Conservation (phyloP, 306 rosid genomes). For the Lathyrus sativus region DNA sequence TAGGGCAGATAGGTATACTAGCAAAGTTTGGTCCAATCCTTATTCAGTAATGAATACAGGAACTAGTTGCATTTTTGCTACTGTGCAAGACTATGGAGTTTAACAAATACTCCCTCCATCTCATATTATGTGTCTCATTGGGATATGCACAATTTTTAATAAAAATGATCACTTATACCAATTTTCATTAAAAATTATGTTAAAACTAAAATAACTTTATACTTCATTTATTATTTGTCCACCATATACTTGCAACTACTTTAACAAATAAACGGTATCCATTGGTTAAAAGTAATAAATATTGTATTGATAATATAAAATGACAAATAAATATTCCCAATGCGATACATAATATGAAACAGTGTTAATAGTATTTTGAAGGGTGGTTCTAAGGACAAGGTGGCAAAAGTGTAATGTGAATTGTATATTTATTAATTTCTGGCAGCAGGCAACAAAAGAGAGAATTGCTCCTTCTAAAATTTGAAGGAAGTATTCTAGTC, state of each 20-base stretch:
- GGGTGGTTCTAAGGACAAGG: conserved; percentile 23
- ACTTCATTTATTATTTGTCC: not conserved
- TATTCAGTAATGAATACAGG: conserved; percentile 2
- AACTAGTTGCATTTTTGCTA: not conserved
- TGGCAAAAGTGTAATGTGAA: conserved; percentile 14
- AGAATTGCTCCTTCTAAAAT: conserved; percentile 20
- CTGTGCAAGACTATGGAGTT: conserved; percentile 15
- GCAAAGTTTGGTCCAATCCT: not conserved
- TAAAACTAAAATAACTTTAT: not conserved
- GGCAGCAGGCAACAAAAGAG: conserved; percentile 15
- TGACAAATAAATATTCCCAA: not conserved
- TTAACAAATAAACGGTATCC: not conserved
- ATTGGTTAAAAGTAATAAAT: not conserved
- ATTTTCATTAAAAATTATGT: not conserved
- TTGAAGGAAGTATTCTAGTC: conserved; percentile 18
- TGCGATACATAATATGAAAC: not conserved
- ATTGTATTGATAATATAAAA: not conserved
- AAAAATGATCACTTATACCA: not conserved
- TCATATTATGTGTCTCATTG: not conserved
- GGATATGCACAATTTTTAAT: not conserved
- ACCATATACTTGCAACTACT: not conserved
- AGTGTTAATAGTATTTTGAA: conserved; percentile 13
- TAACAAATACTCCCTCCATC: not conserved
- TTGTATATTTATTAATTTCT: conserved; percentile 16
- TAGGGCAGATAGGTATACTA: conserved; percentile 12